Percentiles rank a stretch among this genome's conserved stretches.
Evolutionary conservation across 768 basidiomycete genomes (phyloP).

Genomic region (Boletus insuetus): DNA sequence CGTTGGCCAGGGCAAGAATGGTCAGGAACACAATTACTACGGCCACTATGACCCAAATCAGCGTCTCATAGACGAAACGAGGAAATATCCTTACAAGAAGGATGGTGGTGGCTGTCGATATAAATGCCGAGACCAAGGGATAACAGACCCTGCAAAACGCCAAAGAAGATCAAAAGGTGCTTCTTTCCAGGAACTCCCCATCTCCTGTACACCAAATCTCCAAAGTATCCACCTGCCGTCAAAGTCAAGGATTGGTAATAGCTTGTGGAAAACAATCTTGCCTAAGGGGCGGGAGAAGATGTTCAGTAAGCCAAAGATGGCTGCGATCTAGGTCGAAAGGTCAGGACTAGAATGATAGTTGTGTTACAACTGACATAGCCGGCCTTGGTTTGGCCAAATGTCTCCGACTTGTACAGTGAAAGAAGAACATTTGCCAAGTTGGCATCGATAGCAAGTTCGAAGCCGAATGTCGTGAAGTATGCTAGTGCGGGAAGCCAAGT

Average conservation of each 20-base stretch:
- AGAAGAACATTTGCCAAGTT: slow-evolving; percentile 4
- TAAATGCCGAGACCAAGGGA: slow-evolving; percentile 38
- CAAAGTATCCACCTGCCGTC: slow-evolving; percentile 1
- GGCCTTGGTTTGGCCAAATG: slow-evolving; percentile 4
- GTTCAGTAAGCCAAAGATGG: slow-evolving; percentile 4
- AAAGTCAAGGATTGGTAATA: not conserved
- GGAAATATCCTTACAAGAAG: slow-evolving; percentile 16
- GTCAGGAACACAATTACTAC: not conserved
- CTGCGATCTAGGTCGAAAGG: not conserved
- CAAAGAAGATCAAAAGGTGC: slow-evolving; percentile 1
- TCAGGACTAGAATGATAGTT: not conserved
- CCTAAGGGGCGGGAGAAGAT: slow-evolving; percentile 1
- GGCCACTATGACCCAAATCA: not conserved
- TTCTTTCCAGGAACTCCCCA: slow-evolving; percentile 9
- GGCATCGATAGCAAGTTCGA: slow-evolving; percentile 2
- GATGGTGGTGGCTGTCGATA: slow-evolving; percentile 22
- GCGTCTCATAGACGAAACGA: not conserved
- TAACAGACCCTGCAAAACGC: not conserved
- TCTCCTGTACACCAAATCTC: slow-evolving; percentile 5
- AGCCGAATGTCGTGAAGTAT: slow-evolving; percentile 7
- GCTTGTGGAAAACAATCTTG: not conserved
- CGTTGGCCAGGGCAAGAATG: not conserved
- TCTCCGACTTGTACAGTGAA: not conserved
- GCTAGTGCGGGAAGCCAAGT: slow-evolving; percentile 5
- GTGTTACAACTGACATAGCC: slow-evolving; percentile 1